These are phyloP conservation scores for Prunus kanzakura DNA, from an alignment of 306 rosid species.

Conservation along the genomic window DNA sequence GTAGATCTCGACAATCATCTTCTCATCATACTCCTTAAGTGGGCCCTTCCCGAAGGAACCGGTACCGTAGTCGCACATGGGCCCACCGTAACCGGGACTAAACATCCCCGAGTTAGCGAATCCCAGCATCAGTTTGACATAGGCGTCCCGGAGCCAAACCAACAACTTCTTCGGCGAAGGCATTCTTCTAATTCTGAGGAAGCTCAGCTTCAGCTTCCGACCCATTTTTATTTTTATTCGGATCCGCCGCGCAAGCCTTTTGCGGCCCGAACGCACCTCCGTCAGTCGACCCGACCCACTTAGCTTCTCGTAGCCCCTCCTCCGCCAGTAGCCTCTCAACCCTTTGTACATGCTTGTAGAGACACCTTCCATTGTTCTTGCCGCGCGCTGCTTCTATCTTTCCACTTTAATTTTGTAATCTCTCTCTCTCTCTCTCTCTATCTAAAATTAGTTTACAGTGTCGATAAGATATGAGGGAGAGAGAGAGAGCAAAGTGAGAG, in stretches of 20 bases:
- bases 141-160: slow-evolving; percentile 73
- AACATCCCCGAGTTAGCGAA: slow-evolving; percentile 58
- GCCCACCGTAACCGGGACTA: slow-evolving; percentile 36
- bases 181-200: slow-evolving; percentile 21
- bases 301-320: slow-evolving; percentile 48
- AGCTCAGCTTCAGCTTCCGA: slow-evolving; percentile 52
- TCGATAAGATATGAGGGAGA: background rate
- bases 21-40: slow-evolving; percentile 74
- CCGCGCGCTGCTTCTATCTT: background rate
- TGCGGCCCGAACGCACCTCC: slow-evolving; percentile 27
- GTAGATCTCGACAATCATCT: slow-evolving; percentile 63
- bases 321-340: slow-evolving; percentile 46
- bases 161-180: slow-evolving; percentile 60
- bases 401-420: background rate
- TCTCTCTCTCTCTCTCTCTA: background rate
- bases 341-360: slow-evolving; percentile 40
- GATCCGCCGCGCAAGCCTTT: slow-evolving; percentile 51
- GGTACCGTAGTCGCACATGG: background rate
- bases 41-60: slow-evolving; percentile 28
- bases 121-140: slow-evolving; percentile 64
- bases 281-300: slow-evolving; percentile 28
- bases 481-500: background rate
- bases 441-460: background rate
- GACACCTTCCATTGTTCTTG: slow-evolving; percentile 49
- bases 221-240: slow-evolving; percentile 48